Conservation (phyloP, 1,284 basidiomycete species). For the Heterobasidion irregulare region DNA sequence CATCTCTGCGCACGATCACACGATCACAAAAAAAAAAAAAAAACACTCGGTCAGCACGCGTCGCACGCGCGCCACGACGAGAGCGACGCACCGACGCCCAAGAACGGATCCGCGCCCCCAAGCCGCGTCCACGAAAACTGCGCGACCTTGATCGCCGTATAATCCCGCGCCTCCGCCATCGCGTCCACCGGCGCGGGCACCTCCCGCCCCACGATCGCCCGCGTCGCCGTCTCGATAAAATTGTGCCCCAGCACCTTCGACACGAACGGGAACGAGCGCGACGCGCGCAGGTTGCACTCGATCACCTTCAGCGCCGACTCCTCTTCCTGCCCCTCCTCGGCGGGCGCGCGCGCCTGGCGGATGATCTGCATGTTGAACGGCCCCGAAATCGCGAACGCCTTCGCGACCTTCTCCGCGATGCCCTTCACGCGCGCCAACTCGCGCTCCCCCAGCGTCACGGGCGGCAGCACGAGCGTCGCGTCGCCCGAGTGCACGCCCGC, state of each 20-base stretch:
- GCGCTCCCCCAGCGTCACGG: conserved; percentile 69
- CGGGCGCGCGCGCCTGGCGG: conserved; percentile 60
- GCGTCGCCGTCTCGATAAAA: conserved; percentile 93
- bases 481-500: conserved; percentile 99
- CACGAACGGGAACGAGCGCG: conserved; percentile 98
- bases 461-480: conserved; percentile 96
- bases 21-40: conserved; percentile 2
- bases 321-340: conserved; percentile 28
- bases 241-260: conserved; percentile 96
- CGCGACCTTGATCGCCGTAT: conserved; percentile 95
- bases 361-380: conserved; percentile 99
- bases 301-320: conserved; percentile 89
- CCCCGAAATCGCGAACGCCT: conserved; percentile 93
- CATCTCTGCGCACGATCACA: conserved; percentile 63
- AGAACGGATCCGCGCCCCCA: conserved; percentile 92
- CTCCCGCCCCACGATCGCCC: conserved; percentile 84
- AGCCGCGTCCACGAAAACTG: conserved; percentile 99
- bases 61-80: not conserved
- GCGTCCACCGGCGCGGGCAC: conserved; percentile 92
- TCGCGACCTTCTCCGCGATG: conserved; percentile 93
- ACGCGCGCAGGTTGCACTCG: conserved; percentile 97
- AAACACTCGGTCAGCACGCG: not conserved
- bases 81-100: conserved; percentile 77
- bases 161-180: conserved; percentile 88
- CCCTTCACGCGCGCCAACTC: conserved; percentile 88